phyloP scores from a whole-genome alignment of 371 early-diverging fungal genomes.

The Mucor irregularis region DNA sequence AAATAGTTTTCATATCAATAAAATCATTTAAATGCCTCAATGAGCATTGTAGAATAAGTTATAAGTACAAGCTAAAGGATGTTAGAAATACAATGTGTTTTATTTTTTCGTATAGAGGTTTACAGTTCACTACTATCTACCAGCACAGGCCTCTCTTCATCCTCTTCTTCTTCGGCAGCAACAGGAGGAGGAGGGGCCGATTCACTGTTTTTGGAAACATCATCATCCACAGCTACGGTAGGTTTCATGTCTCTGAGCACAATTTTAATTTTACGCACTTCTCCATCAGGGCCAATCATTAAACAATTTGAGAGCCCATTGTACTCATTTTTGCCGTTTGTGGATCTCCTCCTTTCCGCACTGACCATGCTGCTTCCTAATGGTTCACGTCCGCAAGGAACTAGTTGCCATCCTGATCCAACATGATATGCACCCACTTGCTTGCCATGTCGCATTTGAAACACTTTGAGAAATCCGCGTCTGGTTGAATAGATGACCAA shows the following conservation, averaged over 20 bases:
- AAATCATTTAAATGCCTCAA: too few species aligned
- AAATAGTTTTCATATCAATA: too few species aligned
- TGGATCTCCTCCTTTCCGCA: slow-evolving; percentile 24
- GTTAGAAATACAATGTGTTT: too few species aligned
- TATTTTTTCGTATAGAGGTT: too few species aligned
- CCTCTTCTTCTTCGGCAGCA: neutral
- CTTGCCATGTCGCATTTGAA: slow-evolving; percentile 62
- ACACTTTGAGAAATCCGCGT: slow-evolving; percentile 57
- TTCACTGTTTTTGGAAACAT: too few species aligned
- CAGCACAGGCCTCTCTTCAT: neutral
- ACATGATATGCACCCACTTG: slow-evolving; percentile 62
- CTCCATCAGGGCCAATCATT: slow-evolving; percentile 58
- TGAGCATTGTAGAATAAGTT: too few species aligned
- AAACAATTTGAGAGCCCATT: slow-evolving; percentile 51
- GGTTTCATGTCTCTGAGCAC: slow-evolving; percentile 8
- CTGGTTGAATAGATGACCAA: slow-evolving; percentile 62
- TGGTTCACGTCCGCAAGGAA: slow-evolving; percentile 44
- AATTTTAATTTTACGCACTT: slow-evolving; percentile 47
- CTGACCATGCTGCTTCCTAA: slow-evolving; percentile 44
- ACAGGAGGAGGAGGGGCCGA: neutral
- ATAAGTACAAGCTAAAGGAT: too few species aligned
- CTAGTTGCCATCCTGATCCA: slow-evolving; percentile 58
- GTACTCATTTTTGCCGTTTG: slow-evolving; percentile 18
- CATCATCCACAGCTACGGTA: neutral
- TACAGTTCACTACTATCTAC: too few species aligned